Evolutionary conservation across 805 yeast species (phyloP).

Genomic region (Candida morakotiae): DNA sequence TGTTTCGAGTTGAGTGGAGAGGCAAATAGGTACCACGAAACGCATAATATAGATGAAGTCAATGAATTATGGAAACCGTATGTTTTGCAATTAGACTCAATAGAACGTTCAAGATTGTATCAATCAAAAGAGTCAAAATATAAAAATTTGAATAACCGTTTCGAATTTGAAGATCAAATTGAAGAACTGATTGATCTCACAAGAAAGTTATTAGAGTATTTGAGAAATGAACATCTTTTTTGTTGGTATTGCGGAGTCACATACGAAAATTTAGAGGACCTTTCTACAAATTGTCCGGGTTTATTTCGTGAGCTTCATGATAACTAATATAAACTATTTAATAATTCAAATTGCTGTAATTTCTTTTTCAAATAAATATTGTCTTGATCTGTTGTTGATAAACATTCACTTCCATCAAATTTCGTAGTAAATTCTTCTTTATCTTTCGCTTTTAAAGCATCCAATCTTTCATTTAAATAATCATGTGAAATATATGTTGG

Average conservation of each 20-base stretch:
- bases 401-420: conserved; percentile 13
- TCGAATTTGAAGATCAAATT: background rate
- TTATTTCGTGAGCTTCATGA: conserved; percentile 38
- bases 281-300: conserved; percentile 49
- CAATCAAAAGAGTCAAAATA: conserved; percentile 8
- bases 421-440: conserved; percentile 7
- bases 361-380: conserved; percentile 14
- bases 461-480: conserved; percentile 16
- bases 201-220: conserved; percentile 28
- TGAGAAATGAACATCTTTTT: conserved; percentile 37
- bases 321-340: conserved; percentile 7
- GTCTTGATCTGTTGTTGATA: conserved; percentile 16
- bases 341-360: conserved; percentile 9
- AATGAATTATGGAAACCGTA: conserved; percentile 42
- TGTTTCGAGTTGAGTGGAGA: conserved; percentile 43
- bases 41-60: conserved; percentile 18
- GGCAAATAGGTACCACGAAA: conserved; percentile 18
- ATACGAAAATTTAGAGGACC: conserved; percentile 33
- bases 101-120: conserved; percentile 1
- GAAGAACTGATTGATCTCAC: conserved; percentile 21
- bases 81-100: conserved; percentile 8
- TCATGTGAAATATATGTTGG: conserved; percentile 14
- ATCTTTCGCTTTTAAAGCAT: conserved; percentile 11
- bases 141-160: background rate
- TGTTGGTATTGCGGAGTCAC: conserved; percentile 50